Conservation (phyloP, 306 rosid genomes). For the Abrus pulchellus region DNA sequence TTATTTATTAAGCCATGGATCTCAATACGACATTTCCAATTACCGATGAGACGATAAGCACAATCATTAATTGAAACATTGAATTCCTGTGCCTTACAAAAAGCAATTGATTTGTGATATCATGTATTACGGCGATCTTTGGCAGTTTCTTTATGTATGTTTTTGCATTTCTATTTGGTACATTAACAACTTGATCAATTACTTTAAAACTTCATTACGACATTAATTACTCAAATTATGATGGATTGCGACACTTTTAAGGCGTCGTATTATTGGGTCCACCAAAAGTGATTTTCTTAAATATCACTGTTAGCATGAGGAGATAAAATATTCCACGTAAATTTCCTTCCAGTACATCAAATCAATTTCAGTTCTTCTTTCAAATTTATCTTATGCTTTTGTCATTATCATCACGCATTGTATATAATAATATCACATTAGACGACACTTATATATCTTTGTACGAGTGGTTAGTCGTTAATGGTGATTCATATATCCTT, state of each 20-base stretch:
- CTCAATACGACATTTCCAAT: neutral
- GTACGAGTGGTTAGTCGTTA: neutral
- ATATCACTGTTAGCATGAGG: neutral
- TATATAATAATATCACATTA: neutral
- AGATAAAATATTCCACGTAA: neutral
- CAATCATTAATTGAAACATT: constrained; percentile 10
- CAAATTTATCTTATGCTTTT: neutral
- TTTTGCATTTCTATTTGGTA: neutral
- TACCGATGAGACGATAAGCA: constrained; percentile 31
- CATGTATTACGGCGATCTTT: constrained; percentile 38
- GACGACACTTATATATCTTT: neutral
- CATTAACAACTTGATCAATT: neutral
- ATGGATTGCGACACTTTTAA: neutral
- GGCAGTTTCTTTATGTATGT: constrained; percentile 24
- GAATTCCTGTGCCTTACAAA: constrained; percentile 15
- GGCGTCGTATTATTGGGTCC: neutral
- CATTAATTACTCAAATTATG: constrained; percentile 24
- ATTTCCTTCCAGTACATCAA: neutral
- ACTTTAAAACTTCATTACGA: constrained; percentile 1
- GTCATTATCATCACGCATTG: neutral
- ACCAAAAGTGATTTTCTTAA: neutral
- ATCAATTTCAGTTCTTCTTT: neutral
- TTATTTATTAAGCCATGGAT: neutral
- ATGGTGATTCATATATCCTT: constrained; percentile 13
- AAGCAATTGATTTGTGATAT: constrained; percentile 18